Conservation (phyloP, 1,284 basidiomycete species). For the Heterobasidion irregulare region DNA sequence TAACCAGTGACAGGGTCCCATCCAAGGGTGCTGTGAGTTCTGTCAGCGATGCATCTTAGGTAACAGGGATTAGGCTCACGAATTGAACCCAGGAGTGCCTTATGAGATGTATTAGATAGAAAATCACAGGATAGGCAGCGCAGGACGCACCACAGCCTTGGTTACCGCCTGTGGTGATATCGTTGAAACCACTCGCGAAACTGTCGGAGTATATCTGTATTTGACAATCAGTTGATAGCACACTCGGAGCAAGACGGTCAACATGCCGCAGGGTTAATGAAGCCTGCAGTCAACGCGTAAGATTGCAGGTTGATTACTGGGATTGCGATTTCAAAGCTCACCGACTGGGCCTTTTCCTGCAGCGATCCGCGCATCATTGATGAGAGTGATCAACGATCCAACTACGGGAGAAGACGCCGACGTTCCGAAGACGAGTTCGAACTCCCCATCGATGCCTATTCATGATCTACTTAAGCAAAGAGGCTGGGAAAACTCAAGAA, state of each 20-base stretch:
- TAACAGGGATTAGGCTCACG: constrained; percentile 5
- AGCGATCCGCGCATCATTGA: constrained; percentile 33
- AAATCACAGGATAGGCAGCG: neutral
- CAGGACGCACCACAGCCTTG: constrained; percentile 11
- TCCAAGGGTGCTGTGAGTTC: constrained; percentile 2
- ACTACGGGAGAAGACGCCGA: constrained; percentile 28
- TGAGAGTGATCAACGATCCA: constrained; percentile 29
- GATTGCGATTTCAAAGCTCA: constrained; percentile 7
- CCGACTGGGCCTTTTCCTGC: constrained; percentile 27
- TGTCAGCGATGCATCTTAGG: neutral
- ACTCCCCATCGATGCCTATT: constrained; percentile 17
- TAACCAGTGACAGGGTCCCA: constrained; percentile 12
- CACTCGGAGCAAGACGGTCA: neutral
- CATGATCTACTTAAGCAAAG: neutral
- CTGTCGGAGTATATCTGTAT: constrained; percentile 6
- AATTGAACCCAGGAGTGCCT: constrained; percentile 9
- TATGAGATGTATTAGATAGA: neutral
- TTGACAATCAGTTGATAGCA: neutral
- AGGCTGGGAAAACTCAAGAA: constrained; percentile 10
- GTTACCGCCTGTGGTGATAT: constrained; percentile 9
- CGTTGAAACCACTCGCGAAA: constrained; percentile 7
- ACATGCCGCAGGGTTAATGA: constrained; percentile 28
- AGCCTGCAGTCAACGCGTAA: constrained; percentile 11
- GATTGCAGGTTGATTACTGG: neutral
- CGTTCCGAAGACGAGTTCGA: constrained; percentile 24